Conservation (phyloP, 2,329 filamentous ascomycete species). For the Cordyceps tenuipes region DNA sequence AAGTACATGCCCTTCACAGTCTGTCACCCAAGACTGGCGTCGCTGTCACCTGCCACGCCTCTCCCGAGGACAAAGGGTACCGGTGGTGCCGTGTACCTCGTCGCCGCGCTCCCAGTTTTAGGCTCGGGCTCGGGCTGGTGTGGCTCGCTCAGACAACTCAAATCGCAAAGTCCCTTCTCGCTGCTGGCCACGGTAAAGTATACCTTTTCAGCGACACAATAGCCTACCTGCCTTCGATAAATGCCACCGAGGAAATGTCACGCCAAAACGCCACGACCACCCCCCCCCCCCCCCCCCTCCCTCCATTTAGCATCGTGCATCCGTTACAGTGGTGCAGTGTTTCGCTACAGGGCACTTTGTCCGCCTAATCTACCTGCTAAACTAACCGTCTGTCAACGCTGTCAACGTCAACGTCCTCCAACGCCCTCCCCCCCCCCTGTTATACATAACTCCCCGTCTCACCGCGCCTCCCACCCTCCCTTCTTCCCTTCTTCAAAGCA, state of each 20-base stretch:
- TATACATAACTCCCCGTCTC: conserved; percentile 15
- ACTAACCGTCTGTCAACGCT: conserved; percentile 15
- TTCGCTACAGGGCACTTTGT: neutral
- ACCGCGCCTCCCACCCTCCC: conserved; percentile 25
- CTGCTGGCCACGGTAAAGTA: neutral
- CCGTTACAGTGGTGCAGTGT: neutral
- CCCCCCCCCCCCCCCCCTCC: too few relatives aligned
- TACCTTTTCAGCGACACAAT: neutral
- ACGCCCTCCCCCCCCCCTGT: conserved; percentile 12
- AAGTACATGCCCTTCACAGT: neutral
- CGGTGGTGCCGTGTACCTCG: neutral
- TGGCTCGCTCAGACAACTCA: conserved; percentile 1
- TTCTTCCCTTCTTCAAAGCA: conserved; percentile 31
- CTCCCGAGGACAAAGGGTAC: neutral
- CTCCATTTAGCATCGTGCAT: neutral
- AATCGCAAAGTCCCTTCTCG: neutral
- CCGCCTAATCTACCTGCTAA: neutral
- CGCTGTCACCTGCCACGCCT: conserved; percentile 5
- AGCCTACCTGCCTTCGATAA: too few relatives aligned
- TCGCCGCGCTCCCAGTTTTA: neutral
- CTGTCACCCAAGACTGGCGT: neutral
- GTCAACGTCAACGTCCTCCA: conserved; percentile 9
- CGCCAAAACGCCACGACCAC: neutral
- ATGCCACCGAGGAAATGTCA: neutral
- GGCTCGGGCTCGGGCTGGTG: conserved; percentile 5